Base-by-base conservation (phyloP, 352 stramenopile species). In the Globisporangium iwayamae region DNA sequence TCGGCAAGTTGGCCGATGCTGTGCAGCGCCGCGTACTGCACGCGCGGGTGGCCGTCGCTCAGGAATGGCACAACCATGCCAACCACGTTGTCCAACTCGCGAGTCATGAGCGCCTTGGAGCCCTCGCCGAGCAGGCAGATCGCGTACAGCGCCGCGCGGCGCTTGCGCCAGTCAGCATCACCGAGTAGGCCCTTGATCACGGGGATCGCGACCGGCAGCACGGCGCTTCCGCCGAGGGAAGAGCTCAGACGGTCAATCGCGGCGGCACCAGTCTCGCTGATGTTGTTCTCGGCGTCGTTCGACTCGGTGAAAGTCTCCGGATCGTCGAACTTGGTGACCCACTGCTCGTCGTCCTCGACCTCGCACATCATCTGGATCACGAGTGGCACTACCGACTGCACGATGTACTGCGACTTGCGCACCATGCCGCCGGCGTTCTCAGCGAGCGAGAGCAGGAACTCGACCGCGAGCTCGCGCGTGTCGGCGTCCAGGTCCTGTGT, bases 11-110 rank as follows among this genome's bases (percentile, higher is more conserved):
- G 87, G 16, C 87, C 87, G 62, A 96, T 72, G 58, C 87, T 93
- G 74, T 93, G 85, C 7, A 96, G 71, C 32, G 85, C 81, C 16
- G 87, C 78, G 79, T 92, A 95, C 72, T 91, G 87, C 45, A 92
- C 83, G 41, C 87, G 87, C 56, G 83, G 72, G 73, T 93, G 81
- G 45, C 73, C 76, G 62, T 95, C 85, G 55, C 69, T 80, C 47
- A 95, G 61, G 56, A 84, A 89, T 10, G 78, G 83, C 30, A 90
- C 47, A 30, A 94, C 81, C 68, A 90, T 81, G 8, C 62, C 65
- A 20, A 93, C 71, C 36, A 93, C 79, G 63, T 85, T 89, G 73
- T 92, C 83, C 9, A 95, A 67, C 69, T 93, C 83, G 34, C 75
- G 71, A n/a, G 78, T 87, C 79, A 95, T 91, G 34, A 91, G 78